Base-by-base conservation (phyloP, 495 filamentous ascomycete species). In the Stereocaulon alpinum region DNA sequence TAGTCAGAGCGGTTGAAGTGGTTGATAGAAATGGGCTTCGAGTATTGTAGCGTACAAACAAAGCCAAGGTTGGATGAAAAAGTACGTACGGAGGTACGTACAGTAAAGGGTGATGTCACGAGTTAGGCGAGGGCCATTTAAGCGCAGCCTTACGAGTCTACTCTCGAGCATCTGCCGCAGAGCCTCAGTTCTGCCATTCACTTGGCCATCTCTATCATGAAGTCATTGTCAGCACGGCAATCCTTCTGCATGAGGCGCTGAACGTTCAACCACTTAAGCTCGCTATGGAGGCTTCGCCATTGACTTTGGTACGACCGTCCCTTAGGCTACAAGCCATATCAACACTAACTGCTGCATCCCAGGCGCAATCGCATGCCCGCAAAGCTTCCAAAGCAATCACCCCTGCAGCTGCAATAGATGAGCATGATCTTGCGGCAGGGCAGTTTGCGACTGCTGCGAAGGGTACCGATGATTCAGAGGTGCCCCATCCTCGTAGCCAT, bases 331-430 rank as follows among this genome's bases (percentile, higher is more conserved):
- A 6, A 7, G 1, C 18, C 12, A 18, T 20, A 41, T 18, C 2
- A 24, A 7, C 27, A 58, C 56, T 58, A 18, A 58, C 22, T 49
- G 20, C 10, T 40, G 5, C 22, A 5, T 29, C 5, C 34, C 58
- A 93, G 86, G 93, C 91, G 63, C 89, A 96, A 72, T 84, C 88
- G 59, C 91, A 97, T 72, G 92, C 89, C 29, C 80, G 82, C 62
- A 83, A 79, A 68, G 91, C 91, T 81, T 56, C 67, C 27, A 64
- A 67, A 53, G 76, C 86, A 12, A 86, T 91, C 62, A 57, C 40
- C 24, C 86, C 87, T 20, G 85, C 85, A 5, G 82, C 86, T 27
- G 91, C 92, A 17, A 86, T 88, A 60, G 85, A 86, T 64, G 87
- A 95, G 67, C 91, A 97, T 74, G 84, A 91, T 59, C 78, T 89